These are phyloP conservation scores for Russula earlei DNA, from an alignment of 768 basidiomycete genomes.

Conservation along the genomic window DNA sequence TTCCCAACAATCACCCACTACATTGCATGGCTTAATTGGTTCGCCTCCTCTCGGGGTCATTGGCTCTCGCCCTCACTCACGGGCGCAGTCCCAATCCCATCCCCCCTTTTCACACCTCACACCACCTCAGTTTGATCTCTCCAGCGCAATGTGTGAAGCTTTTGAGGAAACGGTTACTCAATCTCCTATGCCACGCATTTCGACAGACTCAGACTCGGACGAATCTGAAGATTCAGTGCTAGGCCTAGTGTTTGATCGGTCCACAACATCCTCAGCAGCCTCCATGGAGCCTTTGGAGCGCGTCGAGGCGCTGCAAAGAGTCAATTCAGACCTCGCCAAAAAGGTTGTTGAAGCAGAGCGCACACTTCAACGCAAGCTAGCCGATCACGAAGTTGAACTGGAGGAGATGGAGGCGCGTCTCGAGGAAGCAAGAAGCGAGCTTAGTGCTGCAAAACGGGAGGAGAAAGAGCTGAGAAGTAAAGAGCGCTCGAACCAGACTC, in stretches of 20 bases:
- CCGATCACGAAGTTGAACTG: constrained; percentile 74
- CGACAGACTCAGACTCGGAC: constrained; percentile 33
- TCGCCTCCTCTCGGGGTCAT: constrained; percentile 35
- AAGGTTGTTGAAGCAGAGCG: constrained; percentile 71
- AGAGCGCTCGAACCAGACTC: constrained; percentile 62
- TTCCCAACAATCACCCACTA: constrained; percentile 34
- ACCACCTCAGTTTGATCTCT: constrained; percentile 34
- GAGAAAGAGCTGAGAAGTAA: constrained; percentile 88
- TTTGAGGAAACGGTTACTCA: constrained; percentile 43
- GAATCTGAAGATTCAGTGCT: constrained; percentile 44
- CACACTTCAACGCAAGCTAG: constrained; percentile 52
- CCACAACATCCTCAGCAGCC: constrained; percentile 47
- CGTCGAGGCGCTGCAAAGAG: constrained; percentile 60
- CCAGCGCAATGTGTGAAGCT: constrained; percentile 28
- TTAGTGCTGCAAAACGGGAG: constrained; percentile 74
- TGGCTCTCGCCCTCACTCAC: constrained; percentile 56
- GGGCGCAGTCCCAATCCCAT: constrained; percentile 44
- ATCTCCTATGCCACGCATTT: constrained; percentile 48
- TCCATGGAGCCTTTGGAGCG: constrained; percentile 69
- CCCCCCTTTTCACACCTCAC: constrained; percentile 30
- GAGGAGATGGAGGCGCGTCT: constrained; percentile 69
- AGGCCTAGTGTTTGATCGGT: constrained; percentile 54
- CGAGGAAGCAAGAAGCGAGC: constrained; percentile 70
- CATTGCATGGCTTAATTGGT: constrained; percentile 24
- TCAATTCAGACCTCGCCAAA: constrained; percentile 64